A percentile compares a stretch with the other conserved stretches of the same genome.
Evolutionary conservation across 495 filamentous ascomycete species (phyloP).

Genomic region (Pseudomonodictys pantanalensis): DNA sequence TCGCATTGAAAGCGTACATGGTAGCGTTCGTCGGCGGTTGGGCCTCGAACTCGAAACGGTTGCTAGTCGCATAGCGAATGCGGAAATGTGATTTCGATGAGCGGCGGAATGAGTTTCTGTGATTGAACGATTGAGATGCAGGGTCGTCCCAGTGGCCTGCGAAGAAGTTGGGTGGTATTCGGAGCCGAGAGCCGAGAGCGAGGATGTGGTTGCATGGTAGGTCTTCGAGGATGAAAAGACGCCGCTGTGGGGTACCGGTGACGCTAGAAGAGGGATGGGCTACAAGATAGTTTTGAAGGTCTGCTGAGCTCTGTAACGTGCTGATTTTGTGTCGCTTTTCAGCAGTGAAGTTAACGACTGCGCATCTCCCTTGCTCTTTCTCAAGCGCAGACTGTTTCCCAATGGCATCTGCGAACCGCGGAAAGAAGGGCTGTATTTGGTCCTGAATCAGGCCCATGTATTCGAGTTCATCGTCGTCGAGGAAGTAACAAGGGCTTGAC

Average conservation of each 20-base stretch:
- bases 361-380: too few species aligned
- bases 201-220: background rate
- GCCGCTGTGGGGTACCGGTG: background rate
- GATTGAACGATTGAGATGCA: background rate
- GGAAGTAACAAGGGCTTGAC: too few species aligned
- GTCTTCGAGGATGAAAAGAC: background rate
- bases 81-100: background rate
- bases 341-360: too few species aligned
- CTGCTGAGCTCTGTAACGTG: too few species aligned
- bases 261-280: too few species aligned
- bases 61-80: background rate
- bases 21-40: background rate
- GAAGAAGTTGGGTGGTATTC: slow-evolving; percentile 6
- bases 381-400: too few species aligned
- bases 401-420: too few species aligned
- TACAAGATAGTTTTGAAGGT: too few species aligned
- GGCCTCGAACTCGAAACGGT: background rate
- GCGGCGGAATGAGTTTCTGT: background rate
- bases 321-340: too few species aligned
- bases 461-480: too few species aligned
- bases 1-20: background rate
- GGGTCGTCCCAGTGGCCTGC: slow-evolving; percentile 1
- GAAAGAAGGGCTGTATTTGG: too few species aligned
- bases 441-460: too few species aligned
- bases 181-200: background rate